Percentiles rank a stretch among this genome's conserved stretches.
Evolutionary conservation across 1,139 yeast species (phyloP).

Genomic region (Cylindricascospora bacillispora): DNA sequence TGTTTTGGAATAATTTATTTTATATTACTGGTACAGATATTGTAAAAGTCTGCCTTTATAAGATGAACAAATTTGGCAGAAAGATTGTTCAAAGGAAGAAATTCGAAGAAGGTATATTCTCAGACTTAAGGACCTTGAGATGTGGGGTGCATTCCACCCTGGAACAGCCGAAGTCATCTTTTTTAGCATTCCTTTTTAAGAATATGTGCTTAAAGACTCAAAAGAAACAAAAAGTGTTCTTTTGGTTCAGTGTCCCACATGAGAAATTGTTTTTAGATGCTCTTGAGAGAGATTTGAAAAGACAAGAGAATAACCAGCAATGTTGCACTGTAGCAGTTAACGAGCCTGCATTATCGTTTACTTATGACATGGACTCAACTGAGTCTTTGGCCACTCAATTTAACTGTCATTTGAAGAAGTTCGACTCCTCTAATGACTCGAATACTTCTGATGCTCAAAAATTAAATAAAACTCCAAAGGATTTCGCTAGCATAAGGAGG

Average conservation of each 20-base stretch:
- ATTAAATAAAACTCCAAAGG: too few species aligned
- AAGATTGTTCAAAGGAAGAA: constrained; percentile 75
- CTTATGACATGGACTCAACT: constrained; percentile 28
- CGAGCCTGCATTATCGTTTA: constrained; percentile 55
- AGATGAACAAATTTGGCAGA: constrained; percentile 85
- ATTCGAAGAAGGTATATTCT: constrained; percentile 92
- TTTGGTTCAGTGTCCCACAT: constrained; percentile 94
- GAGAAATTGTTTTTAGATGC: constrained; percentile 91
- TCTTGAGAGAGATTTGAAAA: constrained; percentile 78
- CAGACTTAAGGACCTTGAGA: constrained; percentile 77
- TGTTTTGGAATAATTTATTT: constrained; percentile 82
- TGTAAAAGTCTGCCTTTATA: constrained; percentile 79
- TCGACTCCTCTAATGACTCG: too few species aligned
- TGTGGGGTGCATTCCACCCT: constrained; percentile 81
- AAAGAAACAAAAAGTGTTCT: constrained; percentile 92
- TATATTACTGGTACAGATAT: constrained; percentile 95
- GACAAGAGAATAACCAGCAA: constrained; percentile 41
- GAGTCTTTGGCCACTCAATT: constrained; percentile 20
- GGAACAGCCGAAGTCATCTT: constrained; percentile 79
- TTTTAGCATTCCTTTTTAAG: constrained; percentile 71
- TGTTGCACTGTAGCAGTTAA: constrained; percentile 48
- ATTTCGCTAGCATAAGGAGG: too few species aligned
- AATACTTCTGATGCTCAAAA: too few species aligned
- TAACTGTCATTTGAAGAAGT: background rate
- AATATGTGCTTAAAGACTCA: constrained; percentile 87